Evolutionary conservation across 106 monocot species (phyloP), one percentile per base, ranked within the genome.

Genomic region (Xerophyta viscosa): DNA sequence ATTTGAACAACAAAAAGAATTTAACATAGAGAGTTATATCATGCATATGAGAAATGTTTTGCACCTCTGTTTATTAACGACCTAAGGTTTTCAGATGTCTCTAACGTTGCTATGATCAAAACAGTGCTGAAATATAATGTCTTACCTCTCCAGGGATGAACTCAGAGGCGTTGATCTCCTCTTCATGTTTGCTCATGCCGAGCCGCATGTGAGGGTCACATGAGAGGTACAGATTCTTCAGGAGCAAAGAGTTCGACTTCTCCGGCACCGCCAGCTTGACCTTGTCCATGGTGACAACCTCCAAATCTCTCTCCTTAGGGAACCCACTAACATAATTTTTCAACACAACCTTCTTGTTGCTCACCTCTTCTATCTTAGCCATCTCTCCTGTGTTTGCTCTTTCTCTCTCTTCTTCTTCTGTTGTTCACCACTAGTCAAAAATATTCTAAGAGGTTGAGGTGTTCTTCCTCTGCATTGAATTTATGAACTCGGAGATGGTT

Each of bases 161-260:
- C 14, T 24, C 39, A 13, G 37, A 24, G 3, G 41, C 14, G 26
- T 57, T 22, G 23, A 1, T 14, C 15, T 21, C 14, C 39, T 57
- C 41, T 1, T 27, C 23, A 8, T 41, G 25, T 15, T 57, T 41
- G 26, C 14, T 24, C 57, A 57, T 57, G 0, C 37, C 11, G 14
- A 3, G 0, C 4, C 57, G 29, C 57, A 57, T 57, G 26, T 39
- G 48, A 2, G 73, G 73, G 27, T 66, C 73, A 29, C 73, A 66
- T 10, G 66, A 73, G 17, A 73, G 59, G 53, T 73, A 73, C 8
- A 73, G 47, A 25, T 73, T 73, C 73, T 73, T 73, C 11, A 66
- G 23, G 5, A 73, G 30, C 21, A 66, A 60, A 15, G 59, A 44
- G 11, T 39, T 65, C 0, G 60, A 54, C 27, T 60, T 66, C 21